phyloP scores from a whole-genome alignment of 805 yeast species.

The Zygosaccharomyces gambellarensis region DNA sequence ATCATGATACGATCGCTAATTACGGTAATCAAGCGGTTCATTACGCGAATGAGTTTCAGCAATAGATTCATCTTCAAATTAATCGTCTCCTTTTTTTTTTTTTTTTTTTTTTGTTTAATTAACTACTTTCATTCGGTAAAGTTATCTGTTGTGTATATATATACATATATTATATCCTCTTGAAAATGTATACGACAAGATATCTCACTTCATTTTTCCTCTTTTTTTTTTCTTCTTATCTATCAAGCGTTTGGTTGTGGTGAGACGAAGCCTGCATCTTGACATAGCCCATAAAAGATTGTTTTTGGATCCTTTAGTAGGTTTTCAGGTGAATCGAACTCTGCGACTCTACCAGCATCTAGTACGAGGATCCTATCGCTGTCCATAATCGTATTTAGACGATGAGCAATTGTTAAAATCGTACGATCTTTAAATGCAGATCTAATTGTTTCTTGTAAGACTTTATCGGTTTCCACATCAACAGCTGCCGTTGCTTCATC shows the following conservation, averaged over 20 bases:
- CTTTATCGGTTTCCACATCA: conserved; percentile 76
- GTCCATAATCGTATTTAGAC: conserved; percentile 77
- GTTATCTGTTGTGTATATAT: neutral
- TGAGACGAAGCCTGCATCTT: conserved; percentile 63
- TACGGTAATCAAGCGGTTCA: conserved; percentile 34
- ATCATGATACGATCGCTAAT: conserved; percentile 22
- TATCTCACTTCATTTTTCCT: too few species aligned
- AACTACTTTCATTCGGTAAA: neutral
- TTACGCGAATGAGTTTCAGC: conserved; percentile 33
- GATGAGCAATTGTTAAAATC: conserved; percentile 78
- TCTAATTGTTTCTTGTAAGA: conserved; percentile 74
- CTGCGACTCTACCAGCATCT: conserved; percentile 70
- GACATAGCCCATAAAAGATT: conserved; percentile 72
- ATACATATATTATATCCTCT: neutral
- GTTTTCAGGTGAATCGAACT: conserved; percentile 66
- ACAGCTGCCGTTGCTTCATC: conserved; percentile 91
- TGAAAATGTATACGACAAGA: neutral
- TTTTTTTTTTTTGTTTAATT: neutral
- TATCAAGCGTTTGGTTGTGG: neutral
- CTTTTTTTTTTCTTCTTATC: neutral
- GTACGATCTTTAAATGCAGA: conserved; percentile 70
- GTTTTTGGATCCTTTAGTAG: conserved; percentile 63
- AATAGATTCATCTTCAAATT: conserved; percentile 6
- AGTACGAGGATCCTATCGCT: conserved; percentile 72
- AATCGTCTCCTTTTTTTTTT: too few species aligned